Conservation (phyloP, 352 stramenopile species). For the Phytopythium chamaehyphon region DNA sequence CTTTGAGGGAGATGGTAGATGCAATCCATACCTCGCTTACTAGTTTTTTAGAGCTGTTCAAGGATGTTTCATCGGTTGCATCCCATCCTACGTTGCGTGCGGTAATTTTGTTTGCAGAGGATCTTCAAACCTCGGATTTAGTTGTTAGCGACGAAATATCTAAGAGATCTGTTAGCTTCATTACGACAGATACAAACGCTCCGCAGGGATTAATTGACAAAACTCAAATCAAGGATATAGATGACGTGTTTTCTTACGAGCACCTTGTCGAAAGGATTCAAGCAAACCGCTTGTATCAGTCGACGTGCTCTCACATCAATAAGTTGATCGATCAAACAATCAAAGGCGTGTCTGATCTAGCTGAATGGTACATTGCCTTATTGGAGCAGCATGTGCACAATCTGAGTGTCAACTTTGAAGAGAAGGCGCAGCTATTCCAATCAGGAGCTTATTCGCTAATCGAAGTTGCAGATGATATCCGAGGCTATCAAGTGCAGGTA, state of each 20-base stretch:
- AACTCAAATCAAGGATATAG: too few relatives aligned
- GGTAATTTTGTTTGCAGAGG: slow-evolving; percentile 1
- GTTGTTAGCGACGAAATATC: not conserved
- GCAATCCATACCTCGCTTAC: too few relatives aligned
- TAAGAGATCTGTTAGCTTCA: not conserved
- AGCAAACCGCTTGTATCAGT: slow-evolving; percentile 25
- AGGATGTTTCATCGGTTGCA: not conserved
- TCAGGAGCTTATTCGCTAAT: slow-evolving; percentile 35
- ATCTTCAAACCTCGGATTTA: not conserved
- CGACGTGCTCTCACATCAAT: slow-evolving; percentile 33
- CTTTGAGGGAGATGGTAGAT: too few relatives aligned
- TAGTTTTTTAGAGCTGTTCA: too few relatives aligned
- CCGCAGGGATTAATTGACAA: too few relatives aligned
- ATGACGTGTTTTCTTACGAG: slow-evolving; percentile 5
- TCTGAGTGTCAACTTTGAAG: slow-evolving; percentile 42
- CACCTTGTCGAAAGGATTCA: slow-evolving; percentile 32
- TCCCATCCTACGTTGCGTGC: not conserved
- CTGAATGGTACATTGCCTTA: slow-evolving; percentile 25
- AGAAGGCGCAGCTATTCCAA: slow-evolving; percentile 35
- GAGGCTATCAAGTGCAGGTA: slow-evolving; percentile 39
- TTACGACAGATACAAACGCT: not conserved
- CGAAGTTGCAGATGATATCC: slow-evolving; percentile 34
- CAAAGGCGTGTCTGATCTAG: slow-evolving; percentile 19
- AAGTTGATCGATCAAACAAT: slow-evolving; percentile 26
- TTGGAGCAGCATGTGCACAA: slow-evolving; percentile 36